phyloP scores from a whole-genome alignment of 1,284 basidiomycete species.

The Ustanciosporium gigantosporum region DNA sequence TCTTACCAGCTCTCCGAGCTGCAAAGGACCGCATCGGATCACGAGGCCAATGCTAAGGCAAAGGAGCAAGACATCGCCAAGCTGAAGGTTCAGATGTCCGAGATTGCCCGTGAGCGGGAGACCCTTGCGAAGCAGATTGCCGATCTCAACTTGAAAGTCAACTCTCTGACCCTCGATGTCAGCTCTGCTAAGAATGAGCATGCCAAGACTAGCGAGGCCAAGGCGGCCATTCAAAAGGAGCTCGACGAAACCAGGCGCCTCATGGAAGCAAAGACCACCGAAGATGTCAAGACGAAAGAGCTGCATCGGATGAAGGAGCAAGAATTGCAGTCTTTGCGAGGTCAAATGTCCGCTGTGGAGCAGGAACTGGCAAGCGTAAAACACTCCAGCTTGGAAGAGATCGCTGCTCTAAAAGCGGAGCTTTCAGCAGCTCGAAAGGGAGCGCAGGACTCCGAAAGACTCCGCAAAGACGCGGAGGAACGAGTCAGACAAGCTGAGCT shows the following conservation, averaged over 20 bases:
- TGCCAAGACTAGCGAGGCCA: slow-evolving; percentile 66
- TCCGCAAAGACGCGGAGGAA: slow-evolving; percentile 7
- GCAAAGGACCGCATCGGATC: slow-evolving; percentile 74
- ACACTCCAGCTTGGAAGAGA: slow-evolving; percentile 54
- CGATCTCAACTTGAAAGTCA: slow-evolving; percentile 72
- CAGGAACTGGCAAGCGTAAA: slow-evolving; percentile 49
- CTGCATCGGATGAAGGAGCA: slow-evolving; percentile 84
- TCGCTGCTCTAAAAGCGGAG: slow-evolving; percentile 60
- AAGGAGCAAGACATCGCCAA: slow-evolving; percentile 75
- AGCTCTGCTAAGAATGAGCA: slow-evolving; percentile 70
- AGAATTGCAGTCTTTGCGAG: slow-evolving; percentile 77
- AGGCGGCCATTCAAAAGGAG: slow-evolving; percentile 75
- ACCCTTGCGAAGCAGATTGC: slow-evolving; percentile 65
- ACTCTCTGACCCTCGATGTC: slow-evolving; percentile 72
- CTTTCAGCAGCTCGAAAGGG: slow-evolving; percentile 60
- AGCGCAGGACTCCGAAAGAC: slow-evolving; percentile 7
- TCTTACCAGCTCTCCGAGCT: slow-evolving; percentile 80
- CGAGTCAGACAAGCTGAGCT: slow-evolving; percentile 5
- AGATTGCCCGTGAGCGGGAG: slow-evolving; percentile 63
- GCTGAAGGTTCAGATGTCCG: slow-evolving; percentile 69
- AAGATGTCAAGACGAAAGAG: slow-evolving; percentile 80
- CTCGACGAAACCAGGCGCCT: slow-evolving; percentile 75
- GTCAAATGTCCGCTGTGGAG: slow-evolving; percentile 66
- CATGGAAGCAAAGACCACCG: slow-evolving; percentile 81
- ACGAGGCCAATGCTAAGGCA: slow-evolving; percentile 75